Base-by-base conservation (phyloP, 2,329 filamentous ascomycete genomes). In the Nannizziopsis barbatae region DNA sequence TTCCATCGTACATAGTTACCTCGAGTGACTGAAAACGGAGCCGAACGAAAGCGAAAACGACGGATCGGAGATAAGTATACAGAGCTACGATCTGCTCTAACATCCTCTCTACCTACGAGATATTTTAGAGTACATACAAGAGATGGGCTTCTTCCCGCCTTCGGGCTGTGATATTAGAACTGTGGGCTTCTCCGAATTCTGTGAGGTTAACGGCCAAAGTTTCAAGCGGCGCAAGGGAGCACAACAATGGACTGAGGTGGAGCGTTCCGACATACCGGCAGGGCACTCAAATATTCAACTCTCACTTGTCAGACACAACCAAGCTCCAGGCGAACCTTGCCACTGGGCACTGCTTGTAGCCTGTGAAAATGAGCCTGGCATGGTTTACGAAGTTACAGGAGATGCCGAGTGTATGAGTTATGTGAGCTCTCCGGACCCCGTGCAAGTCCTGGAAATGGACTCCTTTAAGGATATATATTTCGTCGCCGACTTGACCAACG, bases 381-480 rank as follows among this genome's bases (percentile, higher is more conserved):
- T 45, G 42, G 45, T 57, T 10, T 60, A 59, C 30, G 57, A 61
- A 39, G 58, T 60, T n/a, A 59, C 30, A 2, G 57, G 57, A 5
- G 57, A 60, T 42, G 57, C 56, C 17, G 49, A 57, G 44, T 42
- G 47, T 11, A 61, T 61, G 55, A 50, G 9, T 5, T 62, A 59
- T 32, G 22, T 52, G 36, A 56, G 55, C 7, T 54, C 54, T 11
- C 22, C 30, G 31, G 32, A 38, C 1, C 38, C 15, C n/a, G 39
- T 56, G 5, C 48, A 56, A 43, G 35, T 57, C 2, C 35, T 45
- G 4, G 43, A 42, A 4, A 50, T 49, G 1, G 53, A 45, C 1
- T 22, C 44, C 5, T 52, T 53, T 15, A 48, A 44, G 3, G 52
- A 52, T 10, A 39, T 57, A 0, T 59, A 60, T 46, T 42, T 51